Evolutionary conservation across 2,329 filamentous ascomycete genomes (phyloP).

Genomic region (Colletotrichum sp.): DNA sequence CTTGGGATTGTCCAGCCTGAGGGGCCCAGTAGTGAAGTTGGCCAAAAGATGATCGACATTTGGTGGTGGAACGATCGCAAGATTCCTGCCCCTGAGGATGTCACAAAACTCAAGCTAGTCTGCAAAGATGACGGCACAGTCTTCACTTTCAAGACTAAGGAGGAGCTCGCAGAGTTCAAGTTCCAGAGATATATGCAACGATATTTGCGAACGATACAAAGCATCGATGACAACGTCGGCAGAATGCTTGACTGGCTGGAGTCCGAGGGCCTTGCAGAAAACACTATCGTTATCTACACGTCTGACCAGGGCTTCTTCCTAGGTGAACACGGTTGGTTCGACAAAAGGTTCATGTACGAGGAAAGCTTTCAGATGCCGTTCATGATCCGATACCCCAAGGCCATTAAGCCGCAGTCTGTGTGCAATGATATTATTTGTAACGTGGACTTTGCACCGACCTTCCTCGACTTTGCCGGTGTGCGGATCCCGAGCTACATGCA

Average conservation of each 20-base stretch:
- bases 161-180: conserved; percentile 56
- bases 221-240: conserved; percentile 58
- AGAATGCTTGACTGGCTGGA: conserved; percentile 53
- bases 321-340: conserved; percentile 63
- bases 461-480: conserved; percentile 49
- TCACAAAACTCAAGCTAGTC: conserved; percentile 35
- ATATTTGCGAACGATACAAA: conserved; percentile 57
- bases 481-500: conserved; percentile 55
- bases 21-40: conserved; percentile 35
- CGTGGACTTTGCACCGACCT: conserved; percentile 59
- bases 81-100: conserved; percentile 23
- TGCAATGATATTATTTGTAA: conserved; percentile 57
- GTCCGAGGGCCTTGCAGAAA: conserved; percentile 40
- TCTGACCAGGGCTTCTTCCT: conserved; percentile 63
- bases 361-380: conserved; percentile 65
- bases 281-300: conserved; percentile 58
- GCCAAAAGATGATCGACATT: not conserved
- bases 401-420: conserved; percentile 41
- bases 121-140: conserved; percentile 49
- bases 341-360: conserved; percentile 65
- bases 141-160: conserved; percentile 46
- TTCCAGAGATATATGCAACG: conserved; percentile 63
- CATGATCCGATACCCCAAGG: conserved; percentile 48
- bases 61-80: conserved; percentile 40
- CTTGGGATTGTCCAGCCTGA: conserved; percentile 53